Percentiles rank a stretch among this genome's conserved stretches.
Conservation (phyloP, 306 rosid genomes). For the Ceratonia siliqua region DNA sequence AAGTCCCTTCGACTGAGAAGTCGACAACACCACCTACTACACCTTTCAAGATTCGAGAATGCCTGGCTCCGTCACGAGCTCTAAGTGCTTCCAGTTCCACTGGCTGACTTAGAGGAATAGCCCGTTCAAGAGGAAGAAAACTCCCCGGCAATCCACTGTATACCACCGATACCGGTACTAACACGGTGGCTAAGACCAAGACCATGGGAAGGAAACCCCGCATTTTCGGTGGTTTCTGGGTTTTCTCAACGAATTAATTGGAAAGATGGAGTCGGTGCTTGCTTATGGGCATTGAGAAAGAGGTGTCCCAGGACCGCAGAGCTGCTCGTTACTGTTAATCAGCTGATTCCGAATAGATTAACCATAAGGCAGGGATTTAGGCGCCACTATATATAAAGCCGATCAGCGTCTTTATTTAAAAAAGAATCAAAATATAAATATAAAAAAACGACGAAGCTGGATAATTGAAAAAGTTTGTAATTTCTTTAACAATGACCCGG, state of each 20-base stretch:
- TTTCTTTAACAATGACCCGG: neutral
- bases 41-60: conserved; percentile 68
- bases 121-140: conserved; percentile 63
- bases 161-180: conserved; percentile 46
- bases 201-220: conserved; percentile 38
- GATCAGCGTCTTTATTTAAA: neutral
- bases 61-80: conserved; percentile 73
- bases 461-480: neutral
- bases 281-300: conserved; percentile 47
- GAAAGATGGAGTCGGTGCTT: conserved; percentile 28
- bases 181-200: conserved; percentile 27
- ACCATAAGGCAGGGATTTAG: neutral
- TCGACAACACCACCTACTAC: conserved; percentile 63
- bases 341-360: neutral
- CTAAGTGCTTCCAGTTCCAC: conserved; percentile 58
- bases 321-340: conserved; percentile 7
- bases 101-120: conserved; percentile 50
- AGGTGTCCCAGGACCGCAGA: neutral
- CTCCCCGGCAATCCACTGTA: conserved; percentile 42
- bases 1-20: conserved; percentile 76
- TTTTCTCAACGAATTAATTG: conserved; percentile 5
- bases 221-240: conserved; percentile 42
- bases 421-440: neutral
- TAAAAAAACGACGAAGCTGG: neutral
- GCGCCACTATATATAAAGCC: neutral